Conservation (phyloP, 306 rosid genomes). For the Quercus engelmannii region DNA sequence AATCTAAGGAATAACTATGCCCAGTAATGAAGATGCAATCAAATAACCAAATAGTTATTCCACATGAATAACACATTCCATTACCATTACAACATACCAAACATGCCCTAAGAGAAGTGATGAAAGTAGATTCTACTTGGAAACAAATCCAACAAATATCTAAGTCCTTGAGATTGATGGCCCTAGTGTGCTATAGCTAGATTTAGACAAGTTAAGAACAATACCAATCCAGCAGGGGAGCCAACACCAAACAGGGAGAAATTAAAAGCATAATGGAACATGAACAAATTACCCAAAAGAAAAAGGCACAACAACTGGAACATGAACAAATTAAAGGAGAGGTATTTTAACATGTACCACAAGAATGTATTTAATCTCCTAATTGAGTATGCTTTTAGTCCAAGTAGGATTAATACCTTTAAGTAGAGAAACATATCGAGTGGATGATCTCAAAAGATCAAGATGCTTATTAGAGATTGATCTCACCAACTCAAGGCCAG, state of each 20-base stretch:
- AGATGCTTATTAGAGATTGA: constrained; percentile 66
- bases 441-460: constrained; percentile 75
- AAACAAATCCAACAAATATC: not conserved
- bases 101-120: not conserved
- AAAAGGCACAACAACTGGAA: not conserved
- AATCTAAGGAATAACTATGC: no score
- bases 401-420: constrained; percentile 46
- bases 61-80: no score
- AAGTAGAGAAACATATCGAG: constrained; percentile 64
- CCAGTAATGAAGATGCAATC: no score
- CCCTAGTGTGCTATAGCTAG: not conserved
- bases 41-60: no score
- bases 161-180: not conserved
- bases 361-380: not conserved
- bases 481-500: constrained; percentile 48
- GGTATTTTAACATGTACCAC: not conserved
- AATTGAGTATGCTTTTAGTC: not conserved
- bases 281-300: not conserved
- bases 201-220: not conserved
- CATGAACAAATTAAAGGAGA: not conserved
- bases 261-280: not conserved
- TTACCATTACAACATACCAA: no score
- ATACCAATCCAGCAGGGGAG: not conserved
- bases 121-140: not conserved
- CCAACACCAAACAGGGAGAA: not conserved